Evolutionary conservation across 805 yeast genomes (phyloP), one percentile per base, ranked within the genome.

Genomic region (Jamesozyma spencerorum): DNA sequence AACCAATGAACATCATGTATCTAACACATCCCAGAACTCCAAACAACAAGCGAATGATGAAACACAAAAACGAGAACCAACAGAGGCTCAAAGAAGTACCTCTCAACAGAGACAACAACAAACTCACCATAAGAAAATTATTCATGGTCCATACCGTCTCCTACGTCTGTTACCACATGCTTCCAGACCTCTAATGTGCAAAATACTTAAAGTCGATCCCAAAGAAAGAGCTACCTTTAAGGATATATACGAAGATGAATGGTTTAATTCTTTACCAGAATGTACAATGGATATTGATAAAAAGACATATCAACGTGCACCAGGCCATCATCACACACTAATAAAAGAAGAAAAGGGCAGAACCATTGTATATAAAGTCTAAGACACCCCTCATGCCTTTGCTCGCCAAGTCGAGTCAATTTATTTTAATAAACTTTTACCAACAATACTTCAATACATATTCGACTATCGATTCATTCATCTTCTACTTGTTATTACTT

Each of bases 81-180:
- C 26, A 6, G 26, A 22, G 10, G 10, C 6, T 7, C 26, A 22
- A 22, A 22, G 26, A 10, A 22, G 10, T 22, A 6, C 26, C 6
- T 10, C 10, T 22, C 26, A 22, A 22, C 26, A 19, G 15, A 19
- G 14, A 12, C 17, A n/a, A 13, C 19, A 11, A 3, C 29, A n/a
- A n/a, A n/a, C 36, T 5, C 63, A 64, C 45, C 68, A 70, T 47
- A 52, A 50, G 38, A 75, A 74, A 50, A 79, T 77, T 46, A 74
- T 81, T 15, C 86, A 81, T 51, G 94, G 94, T 3, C 90, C 92
- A 11, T 84, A 84, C 62, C 69, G 92, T 56, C 64, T 84, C 45
- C 75, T 84, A 81, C 72, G 94, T 61, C 64, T 83, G 35, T 62
- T 84, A 28, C 94, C 94, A 8, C 94, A 84, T 58, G 86, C 88